These are phyloP conservation scores for Pseudogymnoascus sp. DNA, from an alignment of 2,329 filamentous ascomycete species.

Conservation along the genomic window DNA sequence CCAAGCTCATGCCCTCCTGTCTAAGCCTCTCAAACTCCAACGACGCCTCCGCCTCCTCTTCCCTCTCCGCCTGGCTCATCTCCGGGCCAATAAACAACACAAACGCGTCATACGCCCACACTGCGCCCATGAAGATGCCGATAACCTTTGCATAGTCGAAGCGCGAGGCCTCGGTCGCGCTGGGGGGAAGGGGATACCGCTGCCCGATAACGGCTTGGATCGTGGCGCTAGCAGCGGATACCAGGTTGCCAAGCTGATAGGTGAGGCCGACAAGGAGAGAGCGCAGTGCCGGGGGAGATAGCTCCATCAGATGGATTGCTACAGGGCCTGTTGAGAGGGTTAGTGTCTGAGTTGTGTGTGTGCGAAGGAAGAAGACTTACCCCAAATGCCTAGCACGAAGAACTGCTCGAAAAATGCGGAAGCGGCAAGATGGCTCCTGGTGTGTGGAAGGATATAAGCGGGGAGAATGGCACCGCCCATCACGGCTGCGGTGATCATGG, in stretches of 20 bases:
- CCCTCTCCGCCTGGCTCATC: slow-evolving; percentile 10
- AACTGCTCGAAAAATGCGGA: slow-evolving; percentile 76
- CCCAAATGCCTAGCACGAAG: slow-evolving; percentile 66
- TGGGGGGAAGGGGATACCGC: slow-evolving; percentile 59
- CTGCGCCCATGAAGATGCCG: slow-evolving; percentile 80
- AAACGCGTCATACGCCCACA: slow-evolving; percentile 55
- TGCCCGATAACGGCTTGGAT: slow-evolving; percentile 69
- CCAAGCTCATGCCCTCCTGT: slow-evolving; percentile 33
- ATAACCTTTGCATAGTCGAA: slow-evolving; percentile 76
- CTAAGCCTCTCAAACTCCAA: background rate
- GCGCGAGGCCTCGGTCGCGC: slow-evolving; percentile 38
- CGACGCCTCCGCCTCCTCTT: background rate
- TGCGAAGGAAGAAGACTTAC: slow-evolving; percentile 35
- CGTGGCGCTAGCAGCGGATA: slow-evolving; percentile 60
- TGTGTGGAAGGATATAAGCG: slow-evolving; percentile 63
- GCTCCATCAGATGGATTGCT: slow-evolving; percentile 62
- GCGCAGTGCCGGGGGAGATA: slow-evolving; percentile 58
- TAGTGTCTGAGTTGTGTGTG: background rate
- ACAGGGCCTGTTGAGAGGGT: slow-evolving; percentile 33
- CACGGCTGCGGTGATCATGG: slow-evolving; percentile 54
- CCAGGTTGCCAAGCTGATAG: slow-evolving; percentile 66
- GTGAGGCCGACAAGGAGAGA: slow-evolving; percentile 60
- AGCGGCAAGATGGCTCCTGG: slow-evolving; percentile 53
- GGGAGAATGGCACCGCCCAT: slow-evolving; percentile 68
- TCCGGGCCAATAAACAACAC: slow-evolving; percentile 39